Conservation (phyloP, 495 filamentous ascomycete species). For the Penicillium turbatum region DNA sequence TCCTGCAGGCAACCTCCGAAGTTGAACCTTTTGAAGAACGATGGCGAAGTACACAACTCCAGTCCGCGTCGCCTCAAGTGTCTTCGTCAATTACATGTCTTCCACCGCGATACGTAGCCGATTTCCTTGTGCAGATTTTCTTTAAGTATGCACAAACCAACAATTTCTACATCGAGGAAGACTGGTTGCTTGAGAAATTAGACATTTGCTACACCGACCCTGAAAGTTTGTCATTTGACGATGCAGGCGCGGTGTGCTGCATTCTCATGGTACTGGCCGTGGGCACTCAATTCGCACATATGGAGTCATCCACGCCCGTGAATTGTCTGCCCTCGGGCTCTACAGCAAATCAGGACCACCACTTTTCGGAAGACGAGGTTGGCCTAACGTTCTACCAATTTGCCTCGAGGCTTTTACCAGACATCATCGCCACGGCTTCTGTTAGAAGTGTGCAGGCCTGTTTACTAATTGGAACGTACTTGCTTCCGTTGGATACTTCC, state of each 20-base stretch:
- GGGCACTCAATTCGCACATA: conserved; percentile 53
- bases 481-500: conserved; percentile 47
- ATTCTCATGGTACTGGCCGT: conserved; percentile 50
- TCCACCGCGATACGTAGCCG: conserved; percentile 48
- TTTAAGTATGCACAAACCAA: conserved; percentile 53
- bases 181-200: conserved; percentile 45
- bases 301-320: conserved; percentile 43
- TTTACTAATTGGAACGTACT: conserved; percentile 47
- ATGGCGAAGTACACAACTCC: conserved; percentile 47
- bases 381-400: conserved; percentile 51
- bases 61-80: conserved; percentile 40
- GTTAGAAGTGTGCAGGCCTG: conserved; percentile 51
- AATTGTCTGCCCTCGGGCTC: conserved; percentile 32
- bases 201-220: conserved; percentile 43
- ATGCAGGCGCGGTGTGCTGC: conserved; percentile 44
- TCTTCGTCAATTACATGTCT: conserved; percentile 43
- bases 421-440: conserved; percentile 51
- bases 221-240: conserved; percentile 39
- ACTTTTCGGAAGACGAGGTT: conserved; percentile 49
- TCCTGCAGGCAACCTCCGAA: conserved; percentile 35
- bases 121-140: conserved; percentile 49
- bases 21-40: conserved; percentile 45
- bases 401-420: conserved; percentile 46
- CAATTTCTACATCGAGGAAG: conserved; percentile 49
- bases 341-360: conserved; percentile 35